A percentile compares a stretch with the other conserved stretches of the same genome.
These are phyloP conservation scores for Lotus japonicus DNA, from an alignment of 306 rosid genomes.

Conservation along the genomic window DNA sequence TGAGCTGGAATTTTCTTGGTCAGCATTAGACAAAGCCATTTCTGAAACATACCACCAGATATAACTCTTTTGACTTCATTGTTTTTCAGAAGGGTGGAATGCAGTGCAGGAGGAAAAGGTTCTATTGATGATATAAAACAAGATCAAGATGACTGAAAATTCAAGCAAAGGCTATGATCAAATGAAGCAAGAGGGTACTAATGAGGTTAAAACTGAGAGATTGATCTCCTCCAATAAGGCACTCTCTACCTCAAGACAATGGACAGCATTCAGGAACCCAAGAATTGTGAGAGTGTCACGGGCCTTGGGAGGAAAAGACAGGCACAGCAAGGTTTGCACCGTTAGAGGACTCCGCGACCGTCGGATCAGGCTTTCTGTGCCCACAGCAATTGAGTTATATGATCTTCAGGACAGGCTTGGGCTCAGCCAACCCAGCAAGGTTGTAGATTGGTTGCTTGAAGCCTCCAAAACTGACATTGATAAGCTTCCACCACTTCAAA, in stretches of 20 bases:
- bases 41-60: not conserved
- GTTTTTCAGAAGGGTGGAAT: constrained; percentile 1
- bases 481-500: constrained; percentile 71
- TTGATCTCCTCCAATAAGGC: constrained; percentile 20
- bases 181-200: constrained; percentile 39
- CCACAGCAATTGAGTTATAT: constrained; percentile 75
- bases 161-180: constrained; percentile 37
- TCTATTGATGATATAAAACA: not conserved
- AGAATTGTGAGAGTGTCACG: constrained; percentile 83
- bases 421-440: constrained; percentile 79
- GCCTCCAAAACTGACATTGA: constrained; percentile 69
- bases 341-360: constrained; percentile 77
- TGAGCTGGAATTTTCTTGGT: too few species aligned
- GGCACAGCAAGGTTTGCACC: constrained; percentile 92
- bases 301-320: constrained; percentile 84
- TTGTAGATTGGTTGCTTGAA: constrained; percentile 78
- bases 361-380: constrained; percentile 74
- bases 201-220: not conserved
- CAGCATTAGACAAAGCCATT: too few species aligned
- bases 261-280: constrained; percentile 73
- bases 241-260: constrained; percentile 48
- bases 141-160: constrained; percentile 37
- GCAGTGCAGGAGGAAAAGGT: constrained; percentile 8
- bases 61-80: not conserved
- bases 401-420: constrained; percentile 82